phyloP scores from a whole-genome alignment of 2,329 filamentous ascomycete genomes.

The Sporothrix brunneoviolacea region DNA sequence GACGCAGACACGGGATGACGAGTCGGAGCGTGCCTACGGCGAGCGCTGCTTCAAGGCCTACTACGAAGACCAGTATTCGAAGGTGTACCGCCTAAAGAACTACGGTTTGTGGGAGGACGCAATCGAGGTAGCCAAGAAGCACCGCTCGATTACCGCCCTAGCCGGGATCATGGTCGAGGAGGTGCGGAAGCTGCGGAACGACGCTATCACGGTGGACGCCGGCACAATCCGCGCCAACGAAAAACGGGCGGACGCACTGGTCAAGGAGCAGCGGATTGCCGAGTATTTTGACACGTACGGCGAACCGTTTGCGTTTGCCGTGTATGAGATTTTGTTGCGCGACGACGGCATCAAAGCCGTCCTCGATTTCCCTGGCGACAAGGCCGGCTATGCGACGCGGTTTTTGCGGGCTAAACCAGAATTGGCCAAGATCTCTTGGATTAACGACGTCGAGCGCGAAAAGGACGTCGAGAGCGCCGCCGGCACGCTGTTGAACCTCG shows the following conservation, averaged over 20 bases:
- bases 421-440: conserved; percentile 80
- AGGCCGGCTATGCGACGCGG: conserved; percentile 62
- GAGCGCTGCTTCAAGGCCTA: conserved; percentile 45
- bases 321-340: conserved; percentile 71
- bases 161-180: conserved; percentile 51
- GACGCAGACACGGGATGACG: conserved; percentile 38
- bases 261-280: conserved; percentile 42
- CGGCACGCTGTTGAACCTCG: conserved; percentile 62
- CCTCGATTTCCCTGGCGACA: conserved; percentile 64
- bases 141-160: conserved; percentile 47
- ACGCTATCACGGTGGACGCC: conserved; percentile 27
- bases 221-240: conserved; percentile 30
- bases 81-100: conserved; percentile 46
- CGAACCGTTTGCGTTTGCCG: conserved; percentile 63
- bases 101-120: conserved; percentile 52
- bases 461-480: conserved; percentile 69
- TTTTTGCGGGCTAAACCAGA: conserved; percentile 68
- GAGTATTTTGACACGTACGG: conserved; percentile 58
- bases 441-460: conserved; percentile 79
- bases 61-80: conserved; percentile 43
- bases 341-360: conserved; percentile 60
- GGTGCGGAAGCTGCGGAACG: conserved; percentile 36
- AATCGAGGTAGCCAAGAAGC: conserved; percentile 52
- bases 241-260: conserved; percentile 36
- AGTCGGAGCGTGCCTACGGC: conserved; percentile 34